These are phyloP conservation scores for Gentiana dahurica DNA, from an alignment of 257 asterid species.

Conservation along the genomic window DNA sequence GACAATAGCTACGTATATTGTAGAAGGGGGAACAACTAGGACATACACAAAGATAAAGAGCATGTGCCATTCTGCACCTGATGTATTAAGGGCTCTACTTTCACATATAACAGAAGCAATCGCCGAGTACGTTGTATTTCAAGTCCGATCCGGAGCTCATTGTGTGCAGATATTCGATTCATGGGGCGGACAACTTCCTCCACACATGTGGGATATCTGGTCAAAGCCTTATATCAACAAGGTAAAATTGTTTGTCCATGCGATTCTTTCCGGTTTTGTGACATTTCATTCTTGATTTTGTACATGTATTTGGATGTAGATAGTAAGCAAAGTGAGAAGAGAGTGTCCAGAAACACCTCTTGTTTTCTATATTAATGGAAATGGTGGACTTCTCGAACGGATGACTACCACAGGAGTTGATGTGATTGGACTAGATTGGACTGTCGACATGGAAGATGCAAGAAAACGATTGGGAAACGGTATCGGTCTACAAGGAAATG, in stretches of 20 bases:
- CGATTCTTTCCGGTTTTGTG: too few species aligned
- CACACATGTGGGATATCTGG: conserved; percentile 77
- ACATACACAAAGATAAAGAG: conserved; percentile 79
- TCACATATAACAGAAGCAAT: conserved; percentile 68
- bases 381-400: conserved; percentile 86
- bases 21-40: conserved; percentile 89
- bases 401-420: conserved; percentile 93
- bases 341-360: conserved; percentile 84
- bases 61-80: conserved; percentile 71
- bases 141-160: conserved; percentile 93
- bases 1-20: conserved; percentile 94
- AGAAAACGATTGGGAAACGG: conserved; percentile 67
- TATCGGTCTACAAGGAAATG: conserved; percentile 80
- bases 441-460: conserved; percentile 90
- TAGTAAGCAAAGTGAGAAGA: conserved; percentile 49
- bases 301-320: conserved; percentile 30
- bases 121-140: conserved; percentile 43
- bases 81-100: conserved; percentile 49
- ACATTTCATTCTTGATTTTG: too few species aligned
- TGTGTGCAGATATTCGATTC: conserved; percentile 94
- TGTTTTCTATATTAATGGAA: conserved; percentile 87
- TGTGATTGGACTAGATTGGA: conserved; percentile 97
- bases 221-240: conserved; percentile 88
- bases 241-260: conserved; percentile 23
- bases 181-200: conserved; percentile 68